Evolutionary conservation across 371 early-diverging fungal genomes (phyloP), one percentile per base, ranked within the genome.

Genomic region (Nematocida parisii): DNA sequence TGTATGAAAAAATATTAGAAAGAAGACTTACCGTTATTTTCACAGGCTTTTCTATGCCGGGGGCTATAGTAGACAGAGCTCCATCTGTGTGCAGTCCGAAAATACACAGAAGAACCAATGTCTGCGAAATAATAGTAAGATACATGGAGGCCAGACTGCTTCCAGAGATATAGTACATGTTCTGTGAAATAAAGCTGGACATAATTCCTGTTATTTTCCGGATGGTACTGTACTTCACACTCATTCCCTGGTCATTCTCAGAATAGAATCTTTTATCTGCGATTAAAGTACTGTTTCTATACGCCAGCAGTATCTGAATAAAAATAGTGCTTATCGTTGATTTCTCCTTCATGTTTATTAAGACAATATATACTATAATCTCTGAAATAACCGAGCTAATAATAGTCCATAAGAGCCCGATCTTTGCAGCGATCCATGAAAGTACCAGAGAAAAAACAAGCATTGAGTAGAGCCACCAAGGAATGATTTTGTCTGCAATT

Each of bases 151-250:
- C 5, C 45, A 52, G 3, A 50, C 82, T 66, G 6, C 27, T 66
- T 39, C 81, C 72, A 24, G 71, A 61, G 46, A 71, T 66, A 50
- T 75, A 73, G 66, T 82, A 72, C 58, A 84, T 64, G 58, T 85
- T 84, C 74, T 85, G 85, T 0, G 83, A 82, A 56, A 85, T 61
- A 73, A 75, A 83, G 55, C 77, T 71, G 39, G 84, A 75, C 46
- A 82, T 3, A 45, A 85, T 72, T 45, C 75, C 61, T n/a, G 68
- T 58, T 22, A 67, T 68, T 52, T 70, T 81, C 57, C 84, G 75
- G 11, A 85, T 55, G 4, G 67, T 72, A 33, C 64, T 73, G 56
- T 75, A 75, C 22, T 40, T 0, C 24, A 66, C 54, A 20, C 73
- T 66, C 57, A 73, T 61, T 7, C 47, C 50, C n/a, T 67, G 67